Evolutionary conservation across 805 yeast genomes (phyloP).

Genomic region (Vanderwaltozyma polyspora): DNA sequence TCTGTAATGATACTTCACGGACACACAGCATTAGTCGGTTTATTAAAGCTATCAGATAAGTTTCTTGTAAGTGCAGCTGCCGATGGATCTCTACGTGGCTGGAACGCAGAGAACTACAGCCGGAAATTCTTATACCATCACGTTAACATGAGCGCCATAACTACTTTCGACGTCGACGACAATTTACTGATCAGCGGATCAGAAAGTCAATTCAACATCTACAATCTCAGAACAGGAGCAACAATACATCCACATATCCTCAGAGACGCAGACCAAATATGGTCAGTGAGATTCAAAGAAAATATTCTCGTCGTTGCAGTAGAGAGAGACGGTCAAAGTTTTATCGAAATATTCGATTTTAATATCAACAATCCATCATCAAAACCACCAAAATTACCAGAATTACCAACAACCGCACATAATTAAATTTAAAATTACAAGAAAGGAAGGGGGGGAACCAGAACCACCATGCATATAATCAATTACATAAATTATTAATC

Average conservation of each 20-base stretch:
- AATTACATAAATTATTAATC: no score
- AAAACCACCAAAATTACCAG: not conserved
- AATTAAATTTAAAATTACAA: no score
- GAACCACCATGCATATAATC: no score
- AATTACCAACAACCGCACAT: not conserved
- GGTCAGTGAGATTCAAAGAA: constrained; percentile 88
- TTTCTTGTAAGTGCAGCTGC: constrained; percentile 91
- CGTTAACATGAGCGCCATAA: constrained; percentile 77
- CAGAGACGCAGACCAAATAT: constrained; percentile 71
- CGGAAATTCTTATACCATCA: constrained; percentile 56
- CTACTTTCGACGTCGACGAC: constrained; percentile 86
- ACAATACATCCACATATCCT: constrained; percentile 60
- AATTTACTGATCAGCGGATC: constrained; percentile 81
- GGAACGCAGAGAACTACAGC: constrained; percentile 77
- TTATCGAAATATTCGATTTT: constrained; percentile 77
- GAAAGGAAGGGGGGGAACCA: no score
- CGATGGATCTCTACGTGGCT: constrained; percentile 78
- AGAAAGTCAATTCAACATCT: constrained; percentile 73
- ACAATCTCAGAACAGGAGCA: constrained; percentile 73
- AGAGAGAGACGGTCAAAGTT: constrained; percentile 58
- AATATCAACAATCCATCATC: constrained; percentile 25
- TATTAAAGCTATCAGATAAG: constrained; percentile 64
- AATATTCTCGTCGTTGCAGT: constrained; percentile 86
- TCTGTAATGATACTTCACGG: constrained; percentile 61
- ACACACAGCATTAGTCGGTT: constrained; percentile 82